Evolutionary conservation across 352 stramenopile genomes (phyloP).

Genomic region (Phytophthora agathidicida): DNA sequence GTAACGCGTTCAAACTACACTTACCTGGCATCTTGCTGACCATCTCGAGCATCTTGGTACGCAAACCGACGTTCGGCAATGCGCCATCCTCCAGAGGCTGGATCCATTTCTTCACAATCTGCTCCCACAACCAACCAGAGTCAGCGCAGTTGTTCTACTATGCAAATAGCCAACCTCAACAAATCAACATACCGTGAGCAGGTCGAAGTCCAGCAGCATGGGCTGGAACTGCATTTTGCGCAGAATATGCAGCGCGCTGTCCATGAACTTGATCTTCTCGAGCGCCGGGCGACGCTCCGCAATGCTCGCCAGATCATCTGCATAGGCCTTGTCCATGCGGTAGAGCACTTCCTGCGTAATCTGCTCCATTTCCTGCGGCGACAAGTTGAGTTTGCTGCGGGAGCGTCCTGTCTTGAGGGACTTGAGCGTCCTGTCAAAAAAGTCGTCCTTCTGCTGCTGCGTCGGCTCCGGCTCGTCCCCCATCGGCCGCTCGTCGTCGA

Average conservation of each 20-base stretch:
- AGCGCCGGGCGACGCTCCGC: slow-evolving; percentile 63
- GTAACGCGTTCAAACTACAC: neutral
- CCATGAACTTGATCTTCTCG: slow-evolving; percentile 87
- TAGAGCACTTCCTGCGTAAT: slow-evolving; percentile 89
- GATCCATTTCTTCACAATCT: slow-evolving; percentile 93
- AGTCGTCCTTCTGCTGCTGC: slow-evolving; percentile 63
- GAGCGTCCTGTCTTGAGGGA: slow-evolving; percentile 83
- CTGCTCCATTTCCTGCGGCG: slow-evolving; percentile 85
- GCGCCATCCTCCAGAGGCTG: slow-evolving; percentile 80
- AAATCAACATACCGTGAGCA: slow-evolving; percentile 65
- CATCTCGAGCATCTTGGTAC: slow-evolving; percentile 89
- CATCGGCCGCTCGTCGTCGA: slow-evolving; percentile 83
- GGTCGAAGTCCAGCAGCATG: slow-evolving; percentile 88
- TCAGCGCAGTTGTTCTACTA: no score
- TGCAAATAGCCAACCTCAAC: neutral
- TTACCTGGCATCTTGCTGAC: slow-evolving; percentile 75
- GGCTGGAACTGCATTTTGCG: slow-evolving; percentile 87
- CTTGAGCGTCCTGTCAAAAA: slow-evolving; percentile 84
- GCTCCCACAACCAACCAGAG: neutral
- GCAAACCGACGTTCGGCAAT: slow-evolving; percentile 84
- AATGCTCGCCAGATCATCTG: slow-evolving; percentile 77
- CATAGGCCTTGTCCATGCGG: slow-evolving; percentile 88
- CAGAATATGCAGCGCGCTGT: slow-evolving; percentile 72
- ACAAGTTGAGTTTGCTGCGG: slow-evolving; percentile 80
- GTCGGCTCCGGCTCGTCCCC: slow-evolving; percentile 35